Conservation (phyloP, 2,329 filamentous ascomycete species). For the Alternaria gansuensis region DNA sequence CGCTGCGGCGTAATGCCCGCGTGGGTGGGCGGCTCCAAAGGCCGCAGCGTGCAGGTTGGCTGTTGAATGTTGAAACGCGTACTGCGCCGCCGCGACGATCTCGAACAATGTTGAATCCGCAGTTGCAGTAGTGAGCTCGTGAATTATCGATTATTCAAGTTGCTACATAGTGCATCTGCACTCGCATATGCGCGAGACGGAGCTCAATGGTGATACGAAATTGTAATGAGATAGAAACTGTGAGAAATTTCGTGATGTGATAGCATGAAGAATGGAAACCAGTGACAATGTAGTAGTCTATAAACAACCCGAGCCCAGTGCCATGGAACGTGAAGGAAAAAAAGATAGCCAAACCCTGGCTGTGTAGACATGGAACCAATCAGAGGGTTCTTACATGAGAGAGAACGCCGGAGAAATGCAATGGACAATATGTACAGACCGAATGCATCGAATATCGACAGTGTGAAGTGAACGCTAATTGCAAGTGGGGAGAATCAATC, state of each 20-base stretch:
- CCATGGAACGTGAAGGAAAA: slow-evolving; percentile 2
- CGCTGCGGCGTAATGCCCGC: not conserved
- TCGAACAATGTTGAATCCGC: not conserved
- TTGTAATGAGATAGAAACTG: not conserved
- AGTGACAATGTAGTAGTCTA: slow-evolving; percentile 15
- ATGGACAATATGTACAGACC: slow-evolving; percentile 23
- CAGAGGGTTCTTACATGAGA: slow-evolving; percentile 37
- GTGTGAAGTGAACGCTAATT: slow-evolving; percentile 26
- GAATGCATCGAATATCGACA: slow-evolving; percentile 38
- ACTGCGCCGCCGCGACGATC: not conserved
- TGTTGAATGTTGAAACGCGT: slow-evolving; percentile 1
- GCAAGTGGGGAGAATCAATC: slow-evolving; percentile 20
- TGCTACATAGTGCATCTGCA: not conserved
- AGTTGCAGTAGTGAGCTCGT: not conserved
- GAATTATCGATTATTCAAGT: slow-evolving; percentile 4
- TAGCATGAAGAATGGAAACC: slow-evolving; percentile 3
- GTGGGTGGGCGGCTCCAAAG: slow-evolving; percentile 8
- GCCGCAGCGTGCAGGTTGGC: slow-evolving; percentile 1
- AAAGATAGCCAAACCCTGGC: slow-evolving; percentile 10
- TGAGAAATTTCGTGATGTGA: not conserved
- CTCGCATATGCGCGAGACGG: slow-evolving; percentile 3
- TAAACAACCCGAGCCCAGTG: slow-evolving; percentile 6
- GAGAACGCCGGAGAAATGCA: slow-evolving; percentile 35
- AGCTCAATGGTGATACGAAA: not conserved
- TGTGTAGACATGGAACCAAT: slow-evolving; percentile 30